phyloP scores from a whole-genome alignment of 108 stramenopile species.

The Parietichytrium sp. region DNA sequence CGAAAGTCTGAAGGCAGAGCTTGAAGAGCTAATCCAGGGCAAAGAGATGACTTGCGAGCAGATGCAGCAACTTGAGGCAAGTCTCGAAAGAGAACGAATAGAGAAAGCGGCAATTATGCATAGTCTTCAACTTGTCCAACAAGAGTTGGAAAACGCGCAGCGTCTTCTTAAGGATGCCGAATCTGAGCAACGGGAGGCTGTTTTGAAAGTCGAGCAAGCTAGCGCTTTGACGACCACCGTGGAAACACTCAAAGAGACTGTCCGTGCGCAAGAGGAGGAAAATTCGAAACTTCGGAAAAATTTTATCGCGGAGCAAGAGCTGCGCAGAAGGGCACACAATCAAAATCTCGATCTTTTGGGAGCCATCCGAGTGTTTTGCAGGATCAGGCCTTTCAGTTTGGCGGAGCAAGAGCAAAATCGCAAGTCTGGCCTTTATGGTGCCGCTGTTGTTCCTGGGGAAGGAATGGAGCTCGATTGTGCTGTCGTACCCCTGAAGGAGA shows the following conservation, averaged over 20 bases:
- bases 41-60: background rate
- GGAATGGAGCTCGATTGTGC: background rate
- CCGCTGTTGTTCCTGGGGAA: background rate
- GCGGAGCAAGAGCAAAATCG: background rate
- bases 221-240: background rate
- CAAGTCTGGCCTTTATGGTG: no score
- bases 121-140: background rate
- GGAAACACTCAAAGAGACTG: background rate
- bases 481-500: slow-evolving; percentile 15
- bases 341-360: background rate
- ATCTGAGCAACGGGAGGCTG: background rate
- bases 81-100: background rate
- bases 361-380: slow-evolving; percentile 21
- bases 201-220: no score
- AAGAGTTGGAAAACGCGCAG: background rate
- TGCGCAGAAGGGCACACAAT: slow-evolving; percentile 32
- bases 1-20: background rate
- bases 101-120: background rate
- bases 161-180: background rate
- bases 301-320: background rate
- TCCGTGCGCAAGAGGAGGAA: background rate
- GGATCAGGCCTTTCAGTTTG: background rate
- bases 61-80: background rate
- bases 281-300: background rate
- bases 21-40: background rate